Evolutionary conservation across 192 early-diverging fungal species (phyloP).

Genomic region (Helicostylum pulchrum): DNA sequence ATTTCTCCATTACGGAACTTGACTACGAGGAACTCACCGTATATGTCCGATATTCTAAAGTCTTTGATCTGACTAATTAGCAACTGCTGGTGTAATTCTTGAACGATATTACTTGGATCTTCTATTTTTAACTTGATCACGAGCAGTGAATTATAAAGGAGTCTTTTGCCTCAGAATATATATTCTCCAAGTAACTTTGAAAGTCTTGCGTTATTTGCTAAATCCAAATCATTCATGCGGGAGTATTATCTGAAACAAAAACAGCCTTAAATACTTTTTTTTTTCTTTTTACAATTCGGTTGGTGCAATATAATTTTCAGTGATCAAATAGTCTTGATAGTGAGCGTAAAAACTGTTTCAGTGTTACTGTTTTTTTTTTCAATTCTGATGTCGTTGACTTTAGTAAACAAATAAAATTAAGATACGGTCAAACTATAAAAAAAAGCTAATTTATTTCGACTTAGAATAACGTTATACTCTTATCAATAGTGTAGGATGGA

Average conservation of each 20-base stretch:
- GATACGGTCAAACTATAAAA: too few species aligned
- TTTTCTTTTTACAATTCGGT: conserved; percentile 64
- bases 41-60: not conserved
- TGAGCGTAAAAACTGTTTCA: conserved; percentile 47
- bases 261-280: not conserved
- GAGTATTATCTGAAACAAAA: conserved; percentile 45
- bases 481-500: too few species aligned
- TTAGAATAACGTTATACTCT: too few species aligned
- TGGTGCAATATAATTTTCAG: conserved; percentile 54
- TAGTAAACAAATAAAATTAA: too few species aligned
- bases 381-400: conserved; percentile 82
- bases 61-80: too few species aligned
- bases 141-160: too few species aligned
- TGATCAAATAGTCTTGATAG: conserved; percentile 45
- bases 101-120: too few species aligned
- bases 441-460: too few species aligned
- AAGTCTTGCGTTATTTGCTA: conserved; percentile 60
- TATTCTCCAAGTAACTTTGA: conserved; percentile 47
- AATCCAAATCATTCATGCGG: conserved; percentile 69
- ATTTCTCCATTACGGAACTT: conserved; percentile 33
- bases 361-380: conserved; percentile 50
- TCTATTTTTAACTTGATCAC: too few species aligned
- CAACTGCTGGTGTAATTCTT: too few species aligned
- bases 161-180: not conserved
- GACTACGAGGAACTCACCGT: conserved; percentile 33